These are phyloP conservation scores for Stachybotrys chlorohalonatus DNA, from an alignment of 2,329 filamentous ascomycete species.

Conservation along the genomic window DNA sequence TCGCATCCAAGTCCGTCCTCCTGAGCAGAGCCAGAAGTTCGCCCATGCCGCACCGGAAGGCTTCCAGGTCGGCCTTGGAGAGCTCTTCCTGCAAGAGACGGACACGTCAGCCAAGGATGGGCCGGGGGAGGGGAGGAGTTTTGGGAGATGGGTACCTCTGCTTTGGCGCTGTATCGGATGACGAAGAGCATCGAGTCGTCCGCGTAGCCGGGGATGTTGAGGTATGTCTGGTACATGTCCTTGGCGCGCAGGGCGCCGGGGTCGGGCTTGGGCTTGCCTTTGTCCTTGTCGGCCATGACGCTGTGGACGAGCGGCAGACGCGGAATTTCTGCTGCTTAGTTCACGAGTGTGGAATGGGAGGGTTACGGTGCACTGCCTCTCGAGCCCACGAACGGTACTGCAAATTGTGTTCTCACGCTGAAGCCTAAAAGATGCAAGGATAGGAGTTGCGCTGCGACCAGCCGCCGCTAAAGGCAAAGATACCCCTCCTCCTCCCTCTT, in stretches of 20 bases:
- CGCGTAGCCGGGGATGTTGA: slow-evolving; percentile 16
- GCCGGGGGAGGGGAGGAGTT: background rate
- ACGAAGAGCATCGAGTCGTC: slow-evolving; percentile 20
- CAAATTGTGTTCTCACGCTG: too few species aligned
- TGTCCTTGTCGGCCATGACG: background rate
- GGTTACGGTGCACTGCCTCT: too few species aligned
- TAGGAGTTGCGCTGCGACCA: too few species aligned
- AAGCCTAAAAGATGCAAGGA: too few species aligned
- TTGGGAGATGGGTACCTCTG: slow-evolving; percentile 9
- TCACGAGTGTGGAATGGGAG: too few species aligned
- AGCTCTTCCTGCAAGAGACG: background rate
- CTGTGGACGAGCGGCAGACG: background rate
- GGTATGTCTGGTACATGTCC: slow-evolving; percentile 16
- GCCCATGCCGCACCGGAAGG: background rate
- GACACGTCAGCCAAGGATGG: background rate
- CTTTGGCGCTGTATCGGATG: slow-evolving; percentile 13
- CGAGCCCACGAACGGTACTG: too few species aligned
- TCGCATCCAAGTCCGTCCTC: background rate
- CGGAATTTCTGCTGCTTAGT: too few species aligned
- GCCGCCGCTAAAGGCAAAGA: too few species aligned
- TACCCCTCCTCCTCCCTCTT: too few species aligned
- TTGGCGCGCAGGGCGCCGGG: slow-evolving; percentile 14
- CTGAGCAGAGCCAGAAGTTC: background rate
- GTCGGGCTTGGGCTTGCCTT: background rate
- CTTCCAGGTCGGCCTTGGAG: background rate